phyloP scores from a whole-genome alignment of 2,329 filamentous ascomycete genomes.

The Botrytis pseudocinerea region DNA sequence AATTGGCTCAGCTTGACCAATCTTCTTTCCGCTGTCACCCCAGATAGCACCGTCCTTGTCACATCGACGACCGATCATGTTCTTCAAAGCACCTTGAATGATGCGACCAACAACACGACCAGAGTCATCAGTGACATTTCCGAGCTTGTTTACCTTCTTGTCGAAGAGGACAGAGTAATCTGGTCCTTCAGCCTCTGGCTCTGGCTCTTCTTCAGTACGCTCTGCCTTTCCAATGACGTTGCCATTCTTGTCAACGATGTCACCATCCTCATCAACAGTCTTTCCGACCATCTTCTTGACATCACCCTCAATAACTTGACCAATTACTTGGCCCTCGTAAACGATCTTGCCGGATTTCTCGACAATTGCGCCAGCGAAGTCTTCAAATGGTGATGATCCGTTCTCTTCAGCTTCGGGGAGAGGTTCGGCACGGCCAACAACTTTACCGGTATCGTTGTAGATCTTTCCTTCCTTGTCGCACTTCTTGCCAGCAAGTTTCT shows the following conservation, averaged over 20 bases:
- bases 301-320: conserved; percentile 64
- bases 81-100: conserved; percentile 61
- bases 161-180: conserved; percentile 54
- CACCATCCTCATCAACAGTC: conserved; percentile 77
- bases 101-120: conserved; percentile 61
- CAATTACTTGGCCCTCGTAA: conserved; percentile 54
- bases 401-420: conserved; percentile 57
- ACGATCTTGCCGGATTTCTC: conserved; percentile 55
- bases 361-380: conserved; percentile 55
- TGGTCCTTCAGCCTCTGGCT: conserved; percentile 31
- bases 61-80: conserved; percentile 62
- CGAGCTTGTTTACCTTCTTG: conserved; percentile 59
- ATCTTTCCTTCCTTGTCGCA: conserved; percentile 68
- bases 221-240: conserved; percentile 49
- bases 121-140: conserved; percentile 56
- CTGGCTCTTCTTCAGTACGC: conserved; percentile 38
- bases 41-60: conserved; percentile 70
- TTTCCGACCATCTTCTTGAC: conserved; percentile 63
- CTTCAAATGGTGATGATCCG: conserved; percentile 53
- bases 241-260: conserved; percentile 75
- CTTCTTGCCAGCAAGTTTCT: conserved; percentile 63
- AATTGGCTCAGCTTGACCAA: conserved; percentile 67
- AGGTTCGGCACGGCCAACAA: conserved; percentile 66
- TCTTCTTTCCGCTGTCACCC: conserved; percentile 67
- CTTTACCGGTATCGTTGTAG: conserved; percentile 69